phyloP scores from a whole-genome alignment of 148 eudicot species.

The Rhododendron ovatum region DNA sequence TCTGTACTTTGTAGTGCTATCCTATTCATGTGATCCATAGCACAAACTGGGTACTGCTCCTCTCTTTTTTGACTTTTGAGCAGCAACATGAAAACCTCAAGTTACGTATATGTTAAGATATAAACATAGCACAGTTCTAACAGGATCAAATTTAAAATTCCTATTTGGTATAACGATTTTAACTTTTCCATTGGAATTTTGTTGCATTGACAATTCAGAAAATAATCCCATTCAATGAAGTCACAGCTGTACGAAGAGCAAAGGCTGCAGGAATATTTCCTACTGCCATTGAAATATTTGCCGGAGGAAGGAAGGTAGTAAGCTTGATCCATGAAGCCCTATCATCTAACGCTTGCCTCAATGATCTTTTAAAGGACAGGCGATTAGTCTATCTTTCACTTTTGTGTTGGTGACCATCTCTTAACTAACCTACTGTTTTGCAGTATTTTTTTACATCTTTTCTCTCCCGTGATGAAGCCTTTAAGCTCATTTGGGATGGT shows the following conservation, averaged over 20 bases:
- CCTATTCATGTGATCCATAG: neutral
- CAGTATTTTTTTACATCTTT: conserved; percentile 94
- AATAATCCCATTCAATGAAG: conserved; percentile 70
- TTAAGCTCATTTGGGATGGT: conserved; percentile 73
- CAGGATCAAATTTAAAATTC: neutral
- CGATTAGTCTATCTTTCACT: neutral
- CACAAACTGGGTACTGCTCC: neutral
- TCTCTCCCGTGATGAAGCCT: conserved; percentile 95
- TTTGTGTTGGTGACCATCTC: neutral
- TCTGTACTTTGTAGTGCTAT: neutral
- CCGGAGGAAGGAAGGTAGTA: conserved; percentile 69
- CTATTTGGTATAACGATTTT: neutral
- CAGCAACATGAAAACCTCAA: neutral
- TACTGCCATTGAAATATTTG: conserved; percentile 86
- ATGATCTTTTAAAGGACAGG: neutral
- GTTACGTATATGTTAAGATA: neutral
- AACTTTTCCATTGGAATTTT: conserved; percentile 9
- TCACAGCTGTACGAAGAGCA: conserved; percentile 81
- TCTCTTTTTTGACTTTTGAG: neutral
- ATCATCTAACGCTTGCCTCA: neutral
- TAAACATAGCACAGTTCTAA: neutral
- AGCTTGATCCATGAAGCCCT: neutral
- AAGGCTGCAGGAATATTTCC: conserved; percentile 94
- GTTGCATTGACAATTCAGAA: conserved; percentile 43
- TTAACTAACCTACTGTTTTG: conserved; percentile 13